Evolutionary conservation across 2,329 filamentous ascomycete genomes (phyloP), one percentile per base, ranked within the genome.

Genomic region (Geosmithia morbida): DNA sequence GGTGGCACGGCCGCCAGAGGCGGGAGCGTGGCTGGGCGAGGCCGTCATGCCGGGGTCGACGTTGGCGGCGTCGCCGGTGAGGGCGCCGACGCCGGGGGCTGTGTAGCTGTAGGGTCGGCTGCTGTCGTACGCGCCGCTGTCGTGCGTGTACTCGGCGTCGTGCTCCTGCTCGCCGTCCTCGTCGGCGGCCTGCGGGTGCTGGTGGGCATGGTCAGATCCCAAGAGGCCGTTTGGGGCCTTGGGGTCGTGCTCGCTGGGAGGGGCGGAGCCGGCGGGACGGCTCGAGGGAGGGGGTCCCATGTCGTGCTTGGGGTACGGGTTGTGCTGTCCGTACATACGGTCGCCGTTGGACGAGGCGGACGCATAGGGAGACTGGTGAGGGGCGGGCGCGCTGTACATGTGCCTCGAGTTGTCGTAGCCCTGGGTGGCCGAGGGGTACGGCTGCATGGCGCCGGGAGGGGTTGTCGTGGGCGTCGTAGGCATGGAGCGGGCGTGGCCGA

Each of bases 391-490:
- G 49, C 80, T 85, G 62, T 95, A 95, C 66, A 92, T 81, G 18
- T 81, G 78, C 51, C 90, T 80, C 10, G 85, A 80, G 56, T 66
- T 77, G 58, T 94, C 87, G 57, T 94, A 95, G 43, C 71, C 68
- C 63, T 81, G 85, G 49, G 70, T 79, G 55, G 67, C 75, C 52
- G 74, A 68, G 46, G 81, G 83, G 61, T 95, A 95, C 3, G 80
- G 69, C 55, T 84, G 84, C 74, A 95, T 87, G 51, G 74, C 77
- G 20, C 86, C 87, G 0, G 90, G 90, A 13, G 90, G 89, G 0
- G 90, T 94, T 6, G 87, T 90, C 22, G 87, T 87, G 51, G 87
- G 87, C n/a, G 87, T 94, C 10, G 84, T 87, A 48, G 87, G 88
- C 73, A 95, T 87, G 52, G 87, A 94, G 56, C 87, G 83, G 50